A percentile compares a stretch with the other conserved stretches of the same genome.
phyloP scores from a whole-genome alignment of 805 yeast species.

The Ogataea ganodermae region DNA sequence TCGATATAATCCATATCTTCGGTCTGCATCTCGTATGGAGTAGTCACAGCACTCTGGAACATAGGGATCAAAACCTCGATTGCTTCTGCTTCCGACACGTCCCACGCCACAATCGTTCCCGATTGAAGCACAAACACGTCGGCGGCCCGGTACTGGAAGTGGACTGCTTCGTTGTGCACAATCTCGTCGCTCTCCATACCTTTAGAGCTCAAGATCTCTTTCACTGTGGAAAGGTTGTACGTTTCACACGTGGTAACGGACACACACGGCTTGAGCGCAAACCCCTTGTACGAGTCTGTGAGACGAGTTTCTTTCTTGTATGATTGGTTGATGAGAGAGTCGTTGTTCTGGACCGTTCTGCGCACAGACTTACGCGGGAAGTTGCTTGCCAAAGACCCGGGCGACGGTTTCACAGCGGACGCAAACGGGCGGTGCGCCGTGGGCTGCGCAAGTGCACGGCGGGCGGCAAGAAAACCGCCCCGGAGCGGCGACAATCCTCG shows the following conservation, averaged over 20 bases:
- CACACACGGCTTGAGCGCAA: constrained; percentile 48
- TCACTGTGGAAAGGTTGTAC: constrained; percentile 57
- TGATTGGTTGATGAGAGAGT: constrained; percentile 21
- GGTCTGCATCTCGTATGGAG: constrained; percentile 58
- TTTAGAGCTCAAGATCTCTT: constrained; percentile 39
- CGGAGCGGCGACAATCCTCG: not conserved
- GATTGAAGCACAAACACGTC: constrained; percentile 71
- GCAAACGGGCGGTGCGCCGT: not conserved
- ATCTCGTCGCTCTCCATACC: constrained; percentile 38
- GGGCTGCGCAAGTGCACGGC: not conserved
- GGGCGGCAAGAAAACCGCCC: not conserved
- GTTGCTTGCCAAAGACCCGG: constrained; percentile 1
- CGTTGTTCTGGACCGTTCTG: constrained; percentile 17
- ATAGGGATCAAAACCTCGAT: constrained; percentile 51
- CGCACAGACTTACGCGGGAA: constrained; percentile 17
- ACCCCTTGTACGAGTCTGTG: constrained; percentile 12
- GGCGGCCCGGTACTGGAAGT: constrained; percentile 42
- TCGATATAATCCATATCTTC: constrained; percentile 83
- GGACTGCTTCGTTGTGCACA: constrained; percentile 60
- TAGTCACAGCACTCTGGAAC: constrained; percentile 49
- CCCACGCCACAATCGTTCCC: constrained; percentile 88
- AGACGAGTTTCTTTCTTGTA: constrained; percentile 11
- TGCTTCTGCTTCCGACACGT: constrained; percentile 58
- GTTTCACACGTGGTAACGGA: constrained; percentile 73
- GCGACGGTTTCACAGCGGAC: constrained; percentile 4